Conservation (phyloP, 2,329 filamentous ascomycete species). For the Chrysoporthe cubensis region DNA sequence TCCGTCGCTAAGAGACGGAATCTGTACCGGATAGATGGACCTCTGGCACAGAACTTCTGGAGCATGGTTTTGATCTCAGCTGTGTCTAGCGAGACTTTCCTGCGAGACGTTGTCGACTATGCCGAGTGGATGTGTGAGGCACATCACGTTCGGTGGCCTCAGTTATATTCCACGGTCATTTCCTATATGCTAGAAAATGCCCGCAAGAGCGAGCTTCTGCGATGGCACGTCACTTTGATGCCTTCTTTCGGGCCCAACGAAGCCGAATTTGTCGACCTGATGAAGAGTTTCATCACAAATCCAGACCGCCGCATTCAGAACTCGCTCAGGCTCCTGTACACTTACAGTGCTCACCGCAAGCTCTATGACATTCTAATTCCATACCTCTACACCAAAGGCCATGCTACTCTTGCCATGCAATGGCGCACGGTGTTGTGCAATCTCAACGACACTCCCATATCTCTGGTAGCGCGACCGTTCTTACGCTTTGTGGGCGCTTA, state of each 20-base stretch:
- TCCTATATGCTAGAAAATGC: slow-evolving; percentile 46
- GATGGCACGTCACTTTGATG: slow-evolving; percentile 53
- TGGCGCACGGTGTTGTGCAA: slow-evolving; percentile 52
- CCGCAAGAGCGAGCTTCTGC: slow-evolving; percentile 44
- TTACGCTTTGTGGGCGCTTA: slow-evolving; percentile 53
- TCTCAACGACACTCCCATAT: slow-evolving; percentile 47
- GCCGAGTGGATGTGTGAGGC: slow-evolving; percentile 47
- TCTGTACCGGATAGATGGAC: slow-evolving; percentile 33
- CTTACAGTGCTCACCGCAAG: slow-evolving; percentile 45
- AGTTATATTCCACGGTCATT: slow-evolving; percentile 53
- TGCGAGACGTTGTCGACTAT: slow-evolving; percentile 44
- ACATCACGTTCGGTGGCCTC: slow-evolving; percentile 51
- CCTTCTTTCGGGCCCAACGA: slow-evolving; percentile 47
- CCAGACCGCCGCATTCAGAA: slow-evolving; percentile 42
- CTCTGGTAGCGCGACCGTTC: slow-evolving; percentile 50
- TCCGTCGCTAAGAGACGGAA: slow-evolving; percentile 33
- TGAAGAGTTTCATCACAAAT: slow-evolving; percentile 47
- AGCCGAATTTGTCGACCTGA: slow-evolving; percentile 46
- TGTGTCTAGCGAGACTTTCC: slow-evolving; percentile 37
- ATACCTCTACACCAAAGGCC: slow-evolving; percentile 52
- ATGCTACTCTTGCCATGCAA: slow-evolving; percentile 46
- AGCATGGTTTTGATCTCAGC: slow-evolving; percentile 39
- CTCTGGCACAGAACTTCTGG: slow-evolving; percentile 37
- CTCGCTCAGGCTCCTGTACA: slow-evolving; percentile 51
- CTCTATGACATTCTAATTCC: slow-evolving; percentile 59